Base-by-base conservation (phyloP, 2,329 filamentous ascomycete genomes). In the Rhytidhysteron rufulum region DNA sequence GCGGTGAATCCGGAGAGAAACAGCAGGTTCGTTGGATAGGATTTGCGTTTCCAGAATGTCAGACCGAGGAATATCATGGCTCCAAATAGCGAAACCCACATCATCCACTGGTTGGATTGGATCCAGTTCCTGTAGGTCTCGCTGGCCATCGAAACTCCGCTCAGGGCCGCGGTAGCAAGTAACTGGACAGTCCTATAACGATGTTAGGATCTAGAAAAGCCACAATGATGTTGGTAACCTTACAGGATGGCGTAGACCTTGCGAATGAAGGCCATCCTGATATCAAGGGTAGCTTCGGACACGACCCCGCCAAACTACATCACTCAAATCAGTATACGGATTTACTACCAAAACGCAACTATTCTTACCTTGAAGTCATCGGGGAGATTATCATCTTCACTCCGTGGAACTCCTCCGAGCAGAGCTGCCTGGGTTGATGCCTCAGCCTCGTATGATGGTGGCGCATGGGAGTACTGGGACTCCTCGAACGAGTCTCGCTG, bases 211-310 rank as follows among this genome's bases (percentile, higher is more conserved):
- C 5, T 9, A 35, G 19, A 11, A 35, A 10, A 27, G 20, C 11
- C 31, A 19, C n/a, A 22, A 21, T 10, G 9, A 15, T 13, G 18
- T 15, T 27, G 24, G 16, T 24, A 39, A 65, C 75, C n/a, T 71
- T 66, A 80, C 71, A 98, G 77, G 68, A 98, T 98, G 43, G 89
- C 85, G 72, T 98, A 98, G 62, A 98, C 93, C 75, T 97, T 97
- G 69, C 90, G 85, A 56, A 95, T 78, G 68, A 96, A 98, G 69
- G 93, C 87, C 82, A 96, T 95, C 54, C 91, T 86, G 63, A 98
- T 95, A 59, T 95, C 89, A 61, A 97, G 76, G 16, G 90, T 95
- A 34, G 88, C 91, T 73, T 97, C 93, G 51, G 90, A 85, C 44
- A 97, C 90, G 15, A 85, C 88, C 47, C 89, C 90, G 54, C 91